These are phyloP conservation scores for Centella asiatica DNA, from an alignment of 129 eudicot genomes.

Conservation along the genomic window DNA sequence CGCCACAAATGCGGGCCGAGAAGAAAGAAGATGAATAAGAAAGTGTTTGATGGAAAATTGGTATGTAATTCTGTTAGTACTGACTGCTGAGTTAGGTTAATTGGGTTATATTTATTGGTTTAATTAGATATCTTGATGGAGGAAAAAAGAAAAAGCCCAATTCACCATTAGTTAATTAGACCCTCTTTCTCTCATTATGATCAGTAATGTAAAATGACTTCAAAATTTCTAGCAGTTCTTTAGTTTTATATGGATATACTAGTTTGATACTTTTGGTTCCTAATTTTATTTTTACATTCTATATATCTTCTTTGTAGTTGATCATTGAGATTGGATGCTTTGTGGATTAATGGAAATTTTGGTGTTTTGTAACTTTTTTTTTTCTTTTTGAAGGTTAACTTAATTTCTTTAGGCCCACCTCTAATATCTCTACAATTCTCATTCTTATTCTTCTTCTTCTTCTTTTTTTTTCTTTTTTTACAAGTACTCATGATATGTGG, in stretches of 20 bases:
- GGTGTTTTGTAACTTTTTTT: not conserved
- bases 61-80: conserved; percentile 10
- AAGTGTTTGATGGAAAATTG: not conserved
- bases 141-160: not conserved
- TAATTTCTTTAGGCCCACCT: not conserved
- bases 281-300: not conserved
- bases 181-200: not conserved
- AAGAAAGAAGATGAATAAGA: conserved; percentile 32
- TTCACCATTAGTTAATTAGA: not conserved
- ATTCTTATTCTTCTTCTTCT: conserved; percentile 6
- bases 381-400: too few relatives aligned
- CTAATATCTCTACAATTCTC: not conserved
- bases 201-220: not conserved
- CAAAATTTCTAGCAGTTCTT: not conserved
- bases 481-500: too few relatives aligned
- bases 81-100: conserved; percentile 1
- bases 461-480: too few relatives aligned
- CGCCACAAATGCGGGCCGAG: conserved; percentile 47
- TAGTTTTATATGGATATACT: not conserved
- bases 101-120: not conserved
- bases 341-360: not conserved
- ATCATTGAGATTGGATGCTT: conserved; percentile 4
- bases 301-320: not conserved
- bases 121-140: not conserved
- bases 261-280: not conserved